phyloP scores from a whole-genome alignment of 352 stramenopile genomes.

The Phytophthora aleatoria region DNA sequence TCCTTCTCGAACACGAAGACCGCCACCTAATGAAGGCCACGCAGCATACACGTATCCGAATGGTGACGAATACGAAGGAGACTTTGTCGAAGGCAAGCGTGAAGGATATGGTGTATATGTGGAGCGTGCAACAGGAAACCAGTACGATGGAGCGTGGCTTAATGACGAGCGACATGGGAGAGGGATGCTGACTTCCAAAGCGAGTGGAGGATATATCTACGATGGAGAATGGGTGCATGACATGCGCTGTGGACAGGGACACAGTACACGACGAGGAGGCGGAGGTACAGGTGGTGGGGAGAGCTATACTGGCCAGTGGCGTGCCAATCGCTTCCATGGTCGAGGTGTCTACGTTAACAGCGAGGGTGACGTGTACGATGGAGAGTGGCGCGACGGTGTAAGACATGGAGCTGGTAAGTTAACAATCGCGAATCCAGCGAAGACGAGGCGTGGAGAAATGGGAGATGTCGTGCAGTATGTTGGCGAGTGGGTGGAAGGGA shows the following conservation, averaged over 20 bases:
- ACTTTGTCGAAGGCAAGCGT: conserved; percentile 66
- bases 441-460: conserved; percentile 20
- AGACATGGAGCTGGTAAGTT: conserved; percentile 71
- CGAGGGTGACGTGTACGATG: conserved; percentile 68
- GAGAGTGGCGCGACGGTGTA: conserved; percentile 62
- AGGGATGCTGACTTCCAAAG: conserved; percentile 67
- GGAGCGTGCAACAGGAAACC: conserved; percentile 75
- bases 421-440: conserved; percentile 26
- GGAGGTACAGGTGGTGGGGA: conserved; percentile 39
- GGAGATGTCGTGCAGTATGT: conserved; percentile 63
- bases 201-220: conserved; percentile 68
- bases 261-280: conserved; percentile 70
- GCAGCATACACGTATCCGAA: conserved; percentile 65
- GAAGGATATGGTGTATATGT: conserved; percentile 80
- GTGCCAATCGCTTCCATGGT: conserved; percentile 69
- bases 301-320: conserved; percentile 77
- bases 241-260: conserved; percentile 66
- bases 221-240: conserved; percentile 80
- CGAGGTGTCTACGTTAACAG: conserved; percentile 67
- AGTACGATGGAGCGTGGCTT: conserved; percentile 80
- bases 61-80: conserved; percentile 81
- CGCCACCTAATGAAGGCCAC: conserved; percentile 50
- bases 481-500: conserved; percentile 63
- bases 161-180: conserved; percentile 70
- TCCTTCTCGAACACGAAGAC: conserved; percentile 33